These are phyloP conservation scores for Plantago rigida DNA, from an alignment of 305 asterid species.

Conservation along the genomic window DNA sequence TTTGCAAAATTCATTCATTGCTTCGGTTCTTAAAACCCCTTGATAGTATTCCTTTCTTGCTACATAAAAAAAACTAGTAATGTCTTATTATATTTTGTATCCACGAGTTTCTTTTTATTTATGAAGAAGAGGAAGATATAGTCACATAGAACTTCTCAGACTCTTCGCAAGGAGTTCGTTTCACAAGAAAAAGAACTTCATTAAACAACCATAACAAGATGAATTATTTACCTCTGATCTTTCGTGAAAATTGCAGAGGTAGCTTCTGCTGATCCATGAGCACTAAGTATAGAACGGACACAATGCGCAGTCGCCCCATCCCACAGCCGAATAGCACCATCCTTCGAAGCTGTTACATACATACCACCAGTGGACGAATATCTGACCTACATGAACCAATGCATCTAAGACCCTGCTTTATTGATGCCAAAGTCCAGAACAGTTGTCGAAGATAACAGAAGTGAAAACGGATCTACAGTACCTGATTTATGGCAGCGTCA, in stretches of 20 bases:
- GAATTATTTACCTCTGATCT: conserved; percentile 54
- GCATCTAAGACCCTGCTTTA: conserved; percentile 14
- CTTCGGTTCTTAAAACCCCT: too few relatives aligned
- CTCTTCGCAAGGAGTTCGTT: too few relatives aligned
- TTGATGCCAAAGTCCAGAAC: conserved; percentile 1
- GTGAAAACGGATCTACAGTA: conserved; percentile 17
- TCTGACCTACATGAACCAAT: conserved; percentile 46
- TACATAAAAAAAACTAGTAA: too few relatives aligned
- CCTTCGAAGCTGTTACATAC: conserved; percentile 83
- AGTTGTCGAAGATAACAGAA: conserved; percentile 7
- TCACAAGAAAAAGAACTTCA: conserved; percentile 4
- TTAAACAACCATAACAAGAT: conserved; percentile 4
- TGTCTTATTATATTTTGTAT: too few relatives aligned
- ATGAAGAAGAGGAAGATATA: too few relatives aligned
- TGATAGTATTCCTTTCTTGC: too few relatives aligned
- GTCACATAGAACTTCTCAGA: too few relatives aligned
- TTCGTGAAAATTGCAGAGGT: conserved; percentile 69
- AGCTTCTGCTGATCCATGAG: conserved; percentile 75
- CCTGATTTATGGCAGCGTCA: conserved; percentile 80
- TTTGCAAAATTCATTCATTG: too few relatives aligned
- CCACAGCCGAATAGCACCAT: conserved; percentile 71
- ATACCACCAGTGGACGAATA: conserved; percentile 67
- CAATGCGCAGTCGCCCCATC: conserved; percentile 72
- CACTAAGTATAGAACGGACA: conserved; percentile 55
- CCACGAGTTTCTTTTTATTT: too few relatives aligned